These are phyloP conservation scores for Fusarium robinianum DNA, from an alignment of 2,329 filamentous ascomycete species.

Conservation along the genomic window DNA sequence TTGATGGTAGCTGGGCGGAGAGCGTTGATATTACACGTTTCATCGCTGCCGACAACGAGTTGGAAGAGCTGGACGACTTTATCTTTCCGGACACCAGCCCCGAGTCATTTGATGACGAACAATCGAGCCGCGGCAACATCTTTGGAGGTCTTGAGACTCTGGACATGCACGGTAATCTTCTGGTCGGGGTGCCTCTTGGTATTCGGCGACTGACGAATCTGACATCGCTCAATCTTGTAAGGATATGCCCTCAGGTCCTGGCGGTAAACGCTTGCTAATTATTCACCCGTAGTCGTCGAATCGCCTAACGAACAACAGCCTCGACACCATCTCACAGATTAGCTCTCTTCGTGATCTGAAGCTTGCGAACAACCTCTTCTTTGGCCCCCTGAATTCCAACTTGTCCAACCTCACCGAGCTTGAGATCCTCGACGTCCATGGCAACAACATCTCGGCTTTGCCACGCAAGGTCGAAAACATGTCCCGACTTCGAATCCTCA, in stretches of 20 bases:
- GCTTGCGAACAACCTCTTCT: slow-evolving; percentile 76
- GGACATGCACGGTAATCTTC: slow-evolving; percentile 83
- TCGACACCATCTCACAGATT: slow-evolving; percentile 77
- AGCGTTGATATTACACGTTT: slow-evolving; percentile 85
- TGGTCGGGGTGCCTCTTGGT: slow-evolving; percentile 74
- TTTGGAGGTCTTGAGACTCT: slow-evolving; percentile 82
- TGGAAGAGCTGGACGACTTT: slow-evolving; percentile 72
- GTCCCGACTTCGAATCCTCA: slow-evolving; percentile 71
- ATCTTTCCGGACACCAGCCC: slow-evolving; percentile 77
- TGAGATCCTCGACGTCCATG: slow-evolving; percentile 79
- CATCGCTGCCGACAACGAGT: slow-evolving; percentile 86
- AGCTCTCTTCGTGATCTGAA: slow-evolving; percentile 75
- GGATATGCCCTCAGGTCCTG: no score
- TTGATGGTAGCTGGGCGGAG: slow-evolving; percentile 81
- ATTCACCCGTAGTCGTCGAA: slow-evolving; percentile 69
- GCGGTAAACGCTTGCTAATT: slow-evolving; percentile 35
- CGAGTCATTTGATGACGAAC: slow-evolving; percentile 62
- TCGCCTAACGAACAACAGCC: slow-evolving; percentile 70
- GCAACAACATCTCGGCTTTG: slow-evolving; percentile 75
- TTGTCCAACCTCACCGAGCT: slow-evolving; percentile 69
- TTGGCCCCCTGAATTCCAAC: slow-evolving; percentile 67
- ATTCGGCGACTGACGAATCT: slow-evolving; percentile 73
- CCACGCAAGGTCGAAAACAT: slow-evolving; percentile 71
- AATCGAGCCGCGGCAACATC: slow-evolving; percentile 71
- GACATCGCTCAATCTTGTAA: slow-evolving; percentile 79